Evolutionary conservation across 371 early-diverging fungal species (phyloP).

Genomic region (Rhizopus arrhizus): DNA sequence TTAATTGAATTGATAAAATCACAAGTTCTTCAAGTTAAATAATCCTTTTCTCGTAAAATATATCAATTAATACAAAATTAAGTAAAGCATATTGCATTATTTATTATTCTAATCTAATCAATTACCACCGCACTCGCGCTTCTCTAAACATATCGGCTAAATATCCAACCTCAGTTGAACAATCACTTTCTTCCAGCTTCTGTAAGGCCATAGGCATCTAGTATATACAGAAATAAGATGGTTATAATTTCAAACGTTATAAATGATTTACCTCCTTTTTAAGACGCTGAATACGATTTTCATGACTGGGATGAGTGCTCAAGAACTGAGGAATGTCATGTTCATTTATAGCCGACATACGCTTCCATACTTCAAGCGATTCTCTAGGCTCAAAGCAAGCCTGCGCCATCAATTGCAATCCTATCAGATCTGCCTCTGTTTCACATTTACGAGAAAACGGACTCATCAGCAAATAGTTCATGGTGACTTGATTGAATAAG

Average conservation of each 20-base stretch:
- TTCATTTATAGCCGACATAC: constrained; percentile 48
- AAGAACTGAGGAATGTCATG: constrained; percentile 63
- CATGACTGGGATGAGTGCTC: constrained; percentile 86
- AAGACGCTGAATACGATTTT: constrained; percentile 71
- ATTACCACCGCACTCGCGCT: constrained; percentile 41
- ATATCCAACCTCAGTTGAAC: constrained; percentile 34
- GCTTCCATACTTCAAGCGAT: constrained; percentile 69
- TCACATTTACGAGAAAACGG: constrained; percentile 92
- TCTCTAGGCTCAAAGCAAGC: constrained; percentile 91
- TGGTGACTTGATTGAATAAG: constrained; percentile 53
- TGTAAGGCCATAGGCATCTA: constrained; percentile 42
- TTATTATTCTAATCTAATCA: too few relatives aligned
- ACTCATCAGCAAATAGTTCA: constrained; percentile 65
- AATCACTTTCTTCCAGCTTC: constrained; percentile 40
- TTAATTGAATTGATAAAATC: too few relatives aligned
- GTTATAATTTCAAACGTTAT: background rate
- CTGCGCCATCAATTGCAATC: constrained; percentile 84
- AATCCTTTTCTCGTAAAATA: too few relatives aligned
- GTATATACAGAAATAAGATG: background rate
- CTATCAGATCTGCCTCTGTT: constrained; percentile 90
- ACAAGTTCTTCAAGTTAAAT: too few relatives aligned
- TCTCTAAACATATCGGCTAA: constrained; percentile 41
- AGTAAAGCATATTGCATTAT: too few relatives aligned
- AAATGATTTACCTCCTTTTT: constrained; percentile 43
- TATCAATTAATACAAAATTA: too few relatives aligned